phyloP scores from a whole-genome alignment of 2,329 filamentous ascomycete species.

The Aspergillus costaricaensis region DNA sequence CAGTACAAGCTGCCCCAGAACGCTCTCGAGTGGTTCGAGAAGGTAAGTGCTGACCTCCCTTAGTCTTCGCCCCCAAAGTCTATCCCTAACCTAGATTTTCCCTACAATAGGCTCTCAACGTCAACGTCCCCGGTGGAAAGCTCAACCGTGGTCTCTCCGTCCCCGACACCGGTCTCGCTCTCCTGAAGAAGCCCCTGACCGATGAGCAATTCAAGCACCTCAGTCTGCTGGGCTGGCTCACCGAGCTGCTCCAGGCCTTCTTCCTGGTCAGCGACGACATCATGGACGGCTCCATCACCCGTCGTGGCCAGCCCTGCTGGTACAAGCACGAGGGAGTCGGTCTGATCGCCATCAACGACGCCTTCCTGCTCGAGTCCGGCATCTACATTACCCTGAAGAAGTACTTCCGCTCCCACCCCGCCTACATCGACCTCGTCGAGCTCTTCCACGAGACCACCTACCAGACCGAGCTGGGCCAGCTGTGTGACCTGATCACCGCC shows the following conservation, averaged over 20 bases:
- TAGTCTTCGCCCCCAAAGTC: not conserved
- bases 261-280: conserved; percentile 99
- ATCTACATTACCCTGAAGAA: conserved; percentile 94
- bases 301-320: conserved; percentile 94
- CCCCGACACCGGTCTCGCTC: conserved; percentile 81
- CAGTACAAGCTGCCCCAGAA: conserved; percentile 80
- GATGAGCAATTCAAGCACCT: conserved; percentile 86
- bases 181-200: conserved; percentile 70
- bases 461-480: conserved; percentile 94
- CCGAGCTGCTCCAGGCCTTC: conserved; percentile 96
- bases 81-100: not conserved
- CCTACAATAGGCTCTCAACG: conserved; percentile 67
- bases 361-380: conserved; percentile 87
- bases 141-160: conserved; percentile 99
- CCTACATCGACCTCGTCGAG: conserved; percentile 89
- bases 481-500: conserved; percentile 91
- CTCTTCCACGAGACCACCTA: conserved; percentile 93
- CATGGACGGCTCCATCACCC: conserved; percentile 95
- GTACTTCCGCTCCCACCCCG: conserved; percentile 83
- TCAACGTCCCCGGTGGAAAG: conserved; percentile 91
- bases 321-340: conserved; percentile 87
- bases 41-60: conserved; percentile 54
- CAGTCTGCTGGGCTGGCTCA: conserved; percentile 92
- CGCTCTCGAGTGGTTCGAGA: conserved; percentile 83
- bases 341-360: conserved; percentile 97